Evolutionary conservation across 371 early-diverging fungal species (phyloP).

Genomic region (Actinomortierella wolfii): DNA sequence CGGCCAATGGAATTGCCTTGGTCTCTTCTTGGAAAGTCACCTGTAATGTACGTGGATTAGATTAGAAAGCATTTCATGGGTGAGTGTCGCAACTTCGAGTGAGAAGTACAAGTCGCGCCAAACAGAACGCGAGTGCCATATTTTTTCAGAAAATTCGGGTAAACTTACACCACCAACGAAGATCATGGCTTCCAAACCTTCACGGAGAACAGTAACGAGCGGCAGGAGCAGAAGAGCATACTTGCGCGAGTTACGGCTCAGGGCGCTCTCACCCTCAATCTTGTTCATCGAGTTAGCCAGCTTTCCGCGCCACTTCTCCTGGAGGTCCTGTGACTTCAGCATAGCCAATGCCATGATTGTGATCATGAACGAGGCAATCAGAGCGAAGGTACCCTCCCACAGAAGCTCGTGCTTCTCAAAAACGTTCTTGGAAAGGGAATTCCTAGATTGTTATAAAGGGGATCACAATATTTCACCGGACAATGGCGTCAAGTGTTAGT

Average conservation of each 20-base stretch:
- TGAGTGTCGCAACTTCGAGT: too few relatives aligned
- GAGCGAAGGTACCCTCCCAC: slow-evolving; percentile 81
- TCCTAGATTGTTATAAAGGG: slow-evolving; percentile 15
- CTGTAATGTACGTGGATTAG: slow-evolving; percentile 42
- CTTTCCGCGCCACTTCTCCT: slow-evolving; percentile 73
- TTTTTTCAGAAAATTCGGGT: slow-evolving; percentile 18
- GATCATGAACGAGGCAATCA: slow-evolving; percentile 73
- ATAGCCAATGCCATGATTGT: slow-evolving; percentile 77
- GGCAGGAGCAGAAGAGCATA: slow-evolving; percentile 80
- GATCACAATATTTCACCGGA: slow-evolving; percentile 70
- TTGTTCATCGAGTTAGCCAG: slow-evolving; percentile 57
- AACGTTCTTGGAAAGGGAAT: slow-evolving; percentile 42
- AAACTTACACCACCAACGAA: slow-evolving; percentile 82
- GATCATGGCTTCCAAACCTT: slow-evolving; percentile 83
- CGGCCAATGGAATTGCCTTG: slow-evolving; percentile 80
- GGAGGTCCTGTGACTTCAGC: slow-evolving; percentile 68
- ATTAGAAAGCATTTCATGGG: slow-evolving; percentile 4
- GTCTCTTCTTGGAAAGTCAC: slow-evolving; percentile 69
- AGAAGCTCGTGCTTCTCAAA: slow-evolving; percentile 56
- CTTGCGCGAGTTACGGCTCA: slow-evolving; percentile 59
- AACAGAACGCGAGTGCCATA: background rate
- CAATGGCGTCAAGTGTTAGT: slow-evolving; percentile 54
- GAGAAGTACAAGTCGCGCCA: too few relatives aligned
- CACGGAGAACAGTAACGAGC: slow-evolving; percentile 82
- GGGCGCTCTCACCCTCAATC: slow-evolving; percentile 13